These are phyloP conservation scores for Pseudonitzschia multiseries DNA, from an alignment of 108 stramenopile species.

Conservation along the genomic window DNA sequence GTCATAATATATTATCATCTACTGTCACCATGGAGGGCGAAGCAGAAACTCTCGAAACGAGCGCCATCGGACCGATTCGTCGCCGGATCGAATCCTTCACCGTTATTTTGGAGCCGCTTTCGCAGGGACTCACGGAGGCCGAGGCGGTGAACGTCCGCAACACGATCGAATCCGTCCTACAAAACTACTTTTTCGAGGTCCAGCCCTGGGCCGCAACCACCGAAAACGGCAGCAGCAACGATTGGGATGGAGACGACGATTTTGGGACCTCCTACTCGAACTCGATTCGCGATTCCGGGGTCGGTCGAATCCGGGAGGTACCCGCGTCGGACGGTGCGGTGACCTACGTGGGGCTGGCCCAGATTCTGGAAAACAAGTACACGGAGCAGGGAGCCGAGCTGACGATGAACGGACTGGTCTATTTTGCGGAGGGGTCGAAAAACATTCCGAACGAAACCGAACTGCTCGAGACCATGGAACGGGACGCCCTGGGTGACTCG, in stretches of 20 bases:
- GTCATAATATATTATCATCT: too few relatives aligned
- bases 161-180: conserved; percentile 13
- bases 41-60: too few relatives aligned
- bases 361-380: neutral
- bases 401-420: conserved; percentile 11
- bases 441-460: conserved; percentile 5
- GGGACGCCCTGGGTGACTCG: neutral
- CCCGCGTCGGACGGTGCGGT: neutral
- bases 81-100: conserved; percentile 10
- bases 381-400: neutral
- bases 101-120: neutral
- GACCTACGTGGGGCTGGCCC: conserved; percentile 11
- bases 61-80: neutral
- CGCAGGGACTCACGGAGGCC: neutral
- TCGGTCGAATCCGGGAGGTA: neutral
- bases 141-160: conserved; percentile 8
- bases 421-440: conserved; percentile 6
- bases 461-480: neutral
- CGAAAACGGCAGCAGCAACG: neutral
- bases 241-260: neutral
- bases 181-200: conserved; percentile 3
- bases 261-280: neutral
- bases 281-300: neutral
- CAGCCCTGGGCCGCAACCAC: conserved; percentile 5
- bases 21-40: too few relatives aligned